These are phyloP conservation scores for Botrytis pseudocinerea DNA, from an alignment of 2,329 filamentous ascomycete genomes.

Conservation along the genomic window DNA sequence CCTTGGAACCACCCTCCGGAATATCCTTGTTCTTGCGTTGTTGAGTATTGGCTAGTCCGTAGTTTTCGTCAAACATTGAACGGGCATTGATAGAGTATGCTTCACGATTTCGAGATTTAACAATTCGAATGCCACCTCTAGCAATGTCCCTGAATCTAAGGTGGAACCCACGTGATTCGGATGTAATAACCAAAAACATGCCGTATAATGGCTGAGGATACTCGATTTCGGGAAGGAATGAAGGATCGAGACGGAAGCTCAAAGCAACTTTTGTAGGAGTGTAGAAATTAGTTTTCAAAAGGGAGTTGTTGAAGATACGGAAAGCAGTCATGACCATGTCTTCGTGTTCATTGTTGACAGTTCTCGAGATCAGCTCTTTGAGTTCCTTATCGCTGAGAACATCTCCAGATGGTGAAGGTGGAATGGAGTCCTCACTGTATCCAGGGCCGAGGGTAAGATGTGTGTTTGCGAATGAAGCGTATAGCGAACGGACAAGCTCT, in stretches of 20 bases:
- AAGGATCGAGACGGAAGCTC: slow-evolving; percentile 89
- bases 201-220: slow-evolving; percentile 93
- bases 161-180: slow-evolving; percentile 96
- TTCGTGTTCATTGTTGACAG: slow-evolving; percentile 90
- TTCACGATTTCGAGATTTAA: slow-evolving; percentile 96
- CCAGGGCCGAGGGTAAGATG: slow-evolving; percentile 64
- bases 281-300: slow-evolving; percentile 93
- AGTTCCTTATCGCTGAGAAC: slow-evolving; percentile 75
- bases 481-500: slow-evolving; percentile 79
- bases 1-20: slow-evolving; percentile 95
- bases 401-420: slow-evolving; percentile 59
- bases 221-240: slow-evolving; percentile 85
- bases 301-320: slow-evolving; percentile 88
- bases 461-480: slow-evolving; percentile 86
- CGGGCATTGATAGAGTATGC: slow-evolving; percentile 95
- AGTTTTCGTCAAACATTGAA: slow-evolving; percentile 97
- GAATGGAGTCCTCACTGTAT: slow-evolving; percentile 53
- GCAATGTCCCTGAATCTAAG: slow-evolving; percentile 96
- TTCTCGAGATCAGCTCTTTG: slow-evolving; percentile 74
- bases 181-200: slow-evolving; percentile 98
- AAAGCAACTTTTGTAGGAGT: slow-evolving; percentile 97
- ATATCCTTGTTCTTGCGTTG: slow-evolving; percentile 99
- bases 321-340: slow-evolving; percentile 98
- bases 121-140: slow-evolving; percentile 94
- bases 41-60: slow-evolving; percentile 95